Evolutionary conservation across 768 basidiomycete species (phyloP).

Genomic region (Leucocoprinus leucothites): DNA sequence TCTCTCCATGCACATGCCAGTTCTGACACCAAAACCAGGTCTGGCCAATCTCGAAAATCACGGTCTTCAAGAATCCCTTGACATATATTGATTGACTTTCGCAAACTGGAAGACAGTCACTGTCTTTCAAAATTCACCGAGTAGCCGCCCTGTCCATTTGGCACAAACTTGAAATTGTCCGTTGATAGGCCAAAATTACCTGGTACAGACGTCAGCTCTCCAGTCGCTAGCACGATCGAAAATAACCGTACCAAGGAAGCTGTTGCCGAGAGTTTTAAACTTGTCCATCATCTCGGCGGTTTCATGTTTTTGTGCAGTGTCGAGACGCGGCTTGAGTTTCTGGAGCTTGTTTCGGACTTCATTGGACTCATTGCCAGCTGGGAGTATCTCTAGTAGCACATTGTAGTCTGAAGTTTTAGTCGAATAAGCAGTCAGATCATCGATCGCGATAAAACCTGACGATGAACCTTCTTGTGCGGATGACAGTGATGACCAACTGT

Average conservation of each 20-base stretch:
- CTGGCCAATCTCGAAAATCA: conserved; percentile 45
- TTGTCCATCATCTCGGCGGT: conserved; percentile 91
- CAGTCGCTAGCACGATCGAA: background rate
- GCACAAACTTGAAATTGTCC: conserved; percentile 95
- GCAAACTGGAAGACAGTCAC: background rate
- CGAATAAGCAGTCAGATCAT: background rate
- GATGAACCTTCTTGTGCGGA: conserved; percentile 81
- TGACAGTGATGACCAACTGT: conserved; percentile 80
- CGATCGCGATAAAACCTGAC: background rate
- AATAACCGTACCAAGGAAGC: conserved; percentile 63
- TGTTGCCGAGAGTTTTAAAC: conserved; percentile 90
- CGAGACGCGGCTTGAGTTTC: conserved; percentile 62
- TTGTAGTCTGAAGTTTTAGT: conserved; percentile 67
- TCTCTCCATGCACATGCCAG: background rate
- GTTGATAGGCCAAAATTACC: conserved; percentile 94
- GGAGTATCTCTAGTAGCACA: conserved; percentile 61
- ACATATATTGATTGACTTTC: conserved; percentile 32
- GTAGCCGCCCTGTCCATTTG: conserved; percentile 94
- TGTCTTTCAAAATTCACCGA: conserved; percentile 77
- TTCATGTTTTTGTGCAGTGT: conserved; percentile 79
- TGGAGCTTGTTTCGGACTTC: conserved; percentile 49
- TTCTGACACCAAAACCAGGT: background rate
- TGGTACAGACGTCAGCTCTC: conserved; percentile 24
- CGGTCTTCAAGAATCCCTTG: conserved; percentile 40
- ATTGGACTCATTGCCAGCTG: conserved; percentile 42